Base-by-base conservation (phyloP, 352 stramenopile species). In the Phytophthora aleatoria region DNA sequence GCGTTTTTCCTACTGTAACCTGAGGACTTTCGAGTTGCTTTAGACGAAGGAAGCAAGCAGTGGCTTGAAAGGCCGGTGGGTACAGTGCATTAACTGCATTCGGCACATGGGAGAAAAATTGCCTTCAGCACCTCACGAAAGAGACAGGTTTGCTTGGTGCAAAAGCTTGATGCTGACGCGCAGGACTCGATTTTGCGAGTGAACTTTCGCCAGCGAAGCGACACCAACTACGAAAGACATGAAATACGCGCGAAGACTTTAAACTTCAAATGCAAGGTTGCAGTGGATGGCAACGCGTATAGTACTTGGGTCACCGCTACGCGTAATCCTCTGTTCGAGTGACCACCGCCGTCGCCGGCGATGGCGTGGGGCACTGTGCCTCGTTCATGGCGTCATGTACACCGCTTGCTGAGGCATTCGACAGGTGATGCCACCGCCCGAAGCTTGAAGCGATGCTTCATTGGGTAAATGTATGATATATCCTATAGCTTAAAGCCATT, bases 201-300 rank as follows among this genome's bases (percentile, higher is more conserved):
- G 61, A 57, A 11, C 15, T 26, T 31, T 45, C 28, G 24, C 42
- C 58, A 36, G 58, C 50, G 43, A 56, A 56, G 15, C 36, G n/a
- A 38, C 58, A 10, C 20, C 33, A 44, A n/a, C 33, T 38, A 53
- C 45, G 26, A 41, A 67, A 47, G 8, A 30, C 45, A 50, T 54
- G 54, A 64, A 64, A 69, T 42, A 64, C 61, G 53, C 59, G 26
- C 51, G 30, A 35, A 33, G 51, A 52, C 28, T 59, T 59, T 39
- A 64, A 64, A 64, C 20, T 53, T 13, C 35, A 49, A 63, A 50
- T 5, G 45, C 35, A 31, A 10, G 38, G 16, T 20, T 20, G 16
- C 16, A 20, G 16, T 20, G 16, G 16, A 20, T 20, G 27, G 28
- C 45, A 50, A 44, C 13, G 8, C 12, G 27, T 39, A 53, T 44